phyloP scores from a whole-genome alignment of 2,329 filamentous ascomycete genomes.

The Fusarium pininemorale region DNA sequence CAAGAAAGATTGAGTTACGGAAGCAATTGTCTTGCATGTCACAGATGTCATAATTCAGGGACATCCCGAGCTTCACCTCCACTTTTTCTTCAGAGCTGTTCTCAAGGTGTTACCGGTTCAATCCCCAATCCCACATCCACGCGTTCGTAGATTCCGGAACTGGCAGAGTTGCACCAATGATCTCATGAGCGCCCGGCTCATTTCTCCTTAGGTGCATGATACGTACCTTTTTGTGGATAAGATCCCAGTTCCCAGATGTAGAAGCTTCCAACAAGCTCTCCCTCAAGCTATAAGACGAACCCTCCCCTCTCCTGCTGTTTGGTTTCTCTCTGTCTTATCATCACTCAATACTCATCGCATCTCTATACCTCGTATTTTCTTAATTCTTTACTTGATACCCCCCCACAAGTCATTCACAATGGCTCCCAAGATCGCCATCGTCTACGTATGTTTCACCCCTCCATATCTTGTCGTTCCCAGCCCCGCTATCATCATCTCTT shows the following conservation, averaged over 20 bases:
- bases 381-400: conserved; percentile 22
- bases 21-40: background rate
- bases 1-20: background rate
- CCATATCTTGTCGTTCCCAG: background rate
- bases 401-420: conserved; percentile 59
- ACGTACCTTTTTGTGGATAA: conserved; percentile 17
- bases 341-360: background rate
- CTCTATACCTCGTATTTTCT: conserved; percentile 1
- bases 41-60: conserved; percentile 4
- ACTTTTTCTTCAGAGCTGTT: background rate
- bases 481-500: background rate
- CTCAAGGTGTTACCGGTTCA: background rate
- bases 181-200: conserved; percentile 9
- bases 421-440: conserved; percentile 92
- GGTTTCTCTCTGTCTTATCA: background rate
- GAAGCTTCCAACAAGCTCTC: conserved; percentile 20
- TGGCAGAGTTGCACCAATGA: conserved; percentile 28
- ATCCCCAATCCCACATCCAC: conserved; percentile 1
- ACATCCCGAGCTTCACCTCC: conserved; percentile 15
- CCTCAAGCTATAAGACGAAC: conserved; percentile 40
- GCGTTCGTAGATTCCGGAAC: conserved; percentile 18
- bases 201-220: conserved; percentile 3
- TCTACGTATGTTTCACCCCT: conserved; percentile 71
- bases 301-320: conserved; percentile 16
- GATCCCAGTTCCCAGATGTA: conserved; percentile 1